These are phyloP conservation scores for Aspergillus hancockii DNA, from an alignment of 495 filamentous ascomycete species.

Conservation along the genomic window DNA sequence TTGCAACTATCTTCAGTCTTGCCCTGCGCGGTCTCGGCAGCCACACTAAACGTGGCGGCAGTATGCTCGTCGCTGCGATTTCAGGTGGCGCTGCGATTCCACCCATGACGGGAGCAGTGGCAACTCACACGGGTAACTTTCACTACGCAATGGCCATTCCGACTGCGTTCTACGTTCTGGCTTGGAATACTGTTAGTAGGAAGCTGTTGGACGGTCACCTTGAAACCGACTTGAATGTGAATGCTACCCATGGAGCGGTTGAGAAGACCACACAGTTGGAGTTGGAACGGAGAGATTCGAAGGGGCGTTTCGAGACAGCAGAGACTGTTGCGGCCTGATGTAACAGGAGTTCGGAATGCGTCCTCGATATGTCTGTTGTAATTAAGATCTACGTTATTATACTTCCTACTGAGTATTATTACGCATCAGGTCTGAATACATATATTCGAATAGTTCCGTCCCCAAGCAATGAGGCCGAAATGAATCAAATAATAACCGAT, in stretches of 20 bases:
- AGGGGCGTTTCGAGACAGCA: too few relatives aligned
- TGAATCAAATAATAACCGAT: too few relatives aligned
- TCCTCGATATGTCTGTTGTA: too few relatives aligned
- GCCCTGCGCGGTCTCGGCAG: constrained; percentile 68
- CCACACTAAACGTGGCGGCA: constrained; percentile 69
- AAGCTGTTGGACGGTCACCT: constrained; percentile 1
- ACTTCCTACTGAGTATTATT: too few relatives aligned
- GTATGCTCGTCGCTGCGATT: constrained; percentile 65
- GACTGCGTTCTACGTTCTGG: constrained; percentile 5
- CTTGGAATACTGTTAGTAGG: constrained; percentile 3
- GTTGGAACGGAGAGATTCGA: too few relatives aligned
- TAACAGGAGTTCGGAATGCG: too few relatives aligned
- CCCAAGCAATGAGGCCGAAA: too few relatives aligned
- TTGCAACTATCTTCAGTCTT: constrained; percentile 70
- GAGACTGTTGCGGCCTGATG: too few relatives aligned
- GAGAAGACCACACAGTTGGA: too few relatives aligned
- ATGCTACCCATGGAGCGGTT: not conserved
- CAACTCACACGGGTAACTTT: not conserved
- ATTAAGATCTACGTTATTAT: too few relatives aligned
- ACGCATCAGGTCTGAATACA: too few relatives aligned
- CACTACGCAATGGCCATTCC: constrained; percentile 3
- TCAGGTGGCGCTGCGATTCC: constrained; percentile 68
- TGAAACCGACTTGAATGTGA: not conserved
- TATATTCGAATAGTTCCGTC: too few relatives aligned
- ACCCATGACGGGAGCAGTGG: constrained; percentile 55